Conservation (phyloP, 768 basidiomycete species). For the Phanerochaete carnosa region DNA sequence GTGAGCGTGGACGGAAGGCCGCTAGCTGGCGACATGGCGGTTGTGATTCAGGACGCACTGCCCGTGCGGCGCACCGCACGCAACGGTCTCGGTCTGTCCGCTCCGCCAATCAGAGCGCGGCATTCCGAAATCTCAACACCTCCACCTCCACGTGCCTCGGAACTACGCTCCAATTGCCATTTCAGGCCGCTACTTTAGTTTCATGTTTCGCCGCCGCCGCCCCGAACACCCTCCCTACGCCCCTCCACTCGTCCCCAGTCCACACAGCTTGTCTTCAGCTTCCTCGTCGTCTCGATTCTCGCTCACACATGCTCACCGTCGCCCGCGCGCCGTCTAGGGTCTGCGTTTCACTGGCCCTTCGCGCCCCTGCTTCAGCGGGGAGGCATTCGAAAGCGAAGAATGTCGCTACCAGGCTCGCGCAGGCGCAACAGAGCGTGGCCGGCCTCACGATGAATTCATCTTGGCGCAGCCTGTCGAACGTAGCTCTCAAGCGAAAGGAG, state of each 20-base stretch:
- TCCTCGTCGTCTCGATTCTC: not conserved
- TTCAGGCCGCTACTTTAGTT: not conserved
- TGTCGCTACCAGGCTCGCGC: not conserved
- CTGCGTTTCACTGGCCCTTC: not conserved
- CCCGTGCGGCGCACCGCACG: not conserved
- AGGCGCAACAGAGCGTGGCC: not conserved
- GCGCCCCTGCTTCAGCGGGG: not conserved
- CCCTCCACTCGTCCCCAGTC: not conserved
- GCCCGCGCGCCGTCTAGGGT: not conserved
- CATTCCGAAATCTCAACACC: conserved; percentile 7
- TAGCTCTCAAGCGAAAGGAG: not conserved
- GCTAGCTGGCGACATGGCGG: not conserved
- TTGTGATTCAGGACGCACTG: not conserved
- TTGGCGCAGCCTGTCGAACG: not conserved
- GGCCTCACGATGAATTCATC: not conserved
- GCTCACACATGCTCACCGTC: conserved; percentile 2
- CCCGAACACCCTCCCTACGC: not conserved
- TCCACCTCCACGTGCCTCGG: conserved; percentile 4
- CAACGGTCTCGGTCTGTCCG: not conserved
- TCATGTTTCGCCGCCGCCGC: conserved; percentile 1
- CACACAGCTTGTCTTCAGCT: not conserved
- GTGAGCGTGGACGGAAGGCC: conserved; percentile 7
- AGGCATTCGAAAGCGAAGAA: not conserved
- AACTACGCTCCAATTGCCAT: not conserved
- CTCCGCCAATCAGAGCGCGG: conserved; percentile 4